Evolutionary conservation across 768 basidiomycete genomes (phyloP).

Genomic region (Phallus indusiatus): DNA sequence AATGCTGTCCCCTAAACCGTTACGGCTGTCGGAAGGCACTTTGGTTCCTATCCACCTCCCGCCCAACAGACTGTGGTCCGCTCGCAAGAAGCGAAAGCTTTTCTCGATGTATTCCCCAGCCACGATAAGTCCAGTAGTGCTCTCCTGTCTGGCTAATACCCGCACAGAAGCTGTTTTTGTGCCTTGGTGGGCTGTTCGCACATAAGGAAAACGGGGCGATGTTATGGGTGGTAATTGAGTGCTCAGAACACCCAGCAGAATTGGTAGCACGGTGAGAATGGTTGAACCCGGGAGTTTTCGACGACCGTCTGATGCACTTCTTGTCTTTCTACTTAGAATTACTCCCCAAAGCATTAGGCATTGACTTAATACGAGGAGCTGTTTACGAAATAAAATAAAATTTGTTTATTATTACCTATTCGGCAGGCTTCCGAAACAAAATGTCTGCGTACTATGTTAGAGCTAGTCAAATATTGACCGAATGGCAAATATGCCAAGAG

Average conservation of each 20-base stretch:
- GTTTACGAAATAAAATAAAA: neutral
- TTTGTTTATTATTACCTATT: no score
- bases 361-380: neutral
- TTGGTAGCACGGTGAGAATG: neutral
- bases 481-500: slow-evolving; percentile 1
- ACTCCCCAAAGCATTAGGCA: neutral
- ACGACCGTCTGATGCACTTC: neutral
- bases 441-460: slow-evolving; percentile 4
- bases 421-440: neutral
- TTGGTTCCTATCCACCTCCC: slow-evolving; percentile 70
- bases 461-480: neutral
- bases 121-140: slow-evolving; percentile 71
- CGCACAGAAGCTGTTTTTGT: slow-evolving; percentile 45
- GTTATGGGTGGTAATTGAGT: slow-evolving; percentile 1
- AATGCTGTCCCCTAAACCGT: slow-evolving; percentile 62
- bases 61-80: slow-evolving; percentile 46
- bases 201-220: slow-evolving; percentile 31
- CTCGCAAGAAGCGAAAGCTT: slow-evolving; percentile 36
- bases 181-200: slow-evolving; percentile 52
- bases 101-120: slow-evolving; percentile 57
- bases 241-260: neutral
- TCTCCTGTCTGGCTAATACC: slow-evolving; percentile 57
- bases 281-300: neutral
- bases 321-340: neutral
- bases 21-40: slow-evolving; percentile 28